Percentiles rank a stretch among this genome's conserved stretches.
Evolutionary conservation across 2,329 filamentous ascomycete genomes (phyloP).

Genomic region (Aspergillus ibericus): DNA sequence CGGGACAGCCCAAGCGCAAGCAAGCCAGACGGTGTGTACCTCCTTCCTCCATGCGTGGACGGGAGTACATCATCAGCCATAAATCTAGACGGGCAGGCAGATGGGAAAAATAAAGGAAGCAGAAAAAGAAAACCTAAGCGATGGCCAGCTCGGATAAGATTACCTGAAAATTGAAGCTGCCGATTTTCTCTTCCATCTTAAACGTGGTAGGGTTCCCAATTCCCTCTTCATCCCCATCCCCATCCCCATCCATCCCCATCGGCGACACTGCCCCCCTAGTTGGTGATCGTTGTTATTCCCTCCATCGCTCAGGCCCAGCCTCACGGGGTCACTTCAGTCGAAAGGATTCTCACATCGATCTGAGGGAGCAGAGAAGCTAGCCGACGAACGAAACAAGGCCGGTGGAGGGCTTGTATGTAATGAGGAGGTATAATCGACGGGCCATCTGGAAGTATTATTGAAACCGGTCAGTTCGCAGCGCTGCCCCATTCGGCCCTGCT

Average conservation of each 20-base stretch:
- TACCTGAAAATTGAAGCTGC: neutral
- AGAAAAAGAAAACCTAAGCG: neutral
- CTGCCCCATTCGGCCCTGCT: constrained; percentile 1
- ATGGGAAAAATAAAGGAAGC: neutral
- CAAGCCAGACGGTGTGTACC: neutral
- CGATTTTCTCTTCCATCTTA: constrained; percentile 2
- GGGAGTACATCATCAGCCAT: neutral
- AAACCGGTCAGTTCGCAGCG: neutral
- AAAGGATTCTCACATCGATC: too few relatives aligned
- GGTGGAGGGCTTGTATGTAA: neutral
- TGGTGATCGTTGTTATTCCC: neutral
- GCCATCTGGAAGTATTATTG: neutral
- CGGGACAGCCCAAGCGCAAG: neutral
- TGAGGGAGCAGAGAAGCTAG: neutral
- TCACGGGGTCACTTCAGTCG: neutral
- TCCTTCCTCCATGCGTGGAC: neutral
- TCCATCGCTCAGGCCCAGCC: neutral
- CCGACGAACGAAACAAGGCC: neutral
- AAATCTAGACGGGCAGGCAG: neutral
- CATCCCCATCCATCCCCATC: neutral
- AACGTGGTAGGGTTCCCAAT: constrained; percentile 3
- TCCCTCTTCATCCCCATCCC: neutral
- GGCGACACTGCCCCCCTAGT: too few relatives aligned
- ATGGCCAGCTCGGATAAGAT: neutral
- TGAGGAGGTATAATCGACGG: neutral